A percentile compares a stretch with the other conserved stretches of the same genome.
phyloP scores from a whole-genome alignment of 306 rosid genomes.

The Glycyrrhiza uralensis region DNA sequence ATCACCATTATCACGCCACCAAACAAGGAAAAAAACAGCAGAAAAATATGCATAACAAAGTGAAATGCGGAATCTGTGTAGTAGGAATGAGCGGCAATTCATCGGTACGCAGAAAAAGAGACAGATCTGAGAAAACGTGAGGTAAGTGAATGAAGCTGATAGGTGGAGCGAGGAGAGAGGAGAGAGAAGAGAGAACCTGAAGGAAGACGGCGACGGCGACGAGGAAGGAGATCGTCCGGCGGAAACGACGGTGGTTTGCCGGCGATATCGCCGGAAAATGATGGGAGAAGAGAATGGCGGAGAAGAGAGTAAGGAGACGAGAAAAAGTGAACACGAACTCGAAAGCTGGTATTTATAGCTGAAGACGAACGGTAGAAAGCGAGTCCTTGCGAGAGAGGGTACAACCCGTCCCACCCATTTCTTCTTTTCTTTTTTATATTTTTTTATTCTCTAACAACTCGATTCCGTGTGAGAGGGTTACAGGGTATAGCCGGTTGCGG shows the following conservation, averaged over 20 bases:
- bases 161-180: neutral
- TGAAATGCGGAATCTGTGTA: neutral
- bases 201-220: neutral
- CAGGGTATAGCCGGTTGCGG: constrained; percentile 43
- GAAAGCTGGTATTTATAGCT: constrained; percentile 48
- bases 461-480: constrained; percentile 1
- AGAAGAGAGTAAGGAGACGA: neutral
- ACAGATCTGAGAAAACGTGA: constrained; percentile 54
- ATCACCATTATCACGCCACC: neutral
- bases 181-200: constrained; percentile 38
- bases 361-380: neutral
- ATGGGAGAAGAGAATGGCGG: neutral
- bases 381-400: neutral
- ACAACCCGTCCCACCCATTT: constrained; percentile 12
- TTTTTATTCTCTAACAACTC: neutral
- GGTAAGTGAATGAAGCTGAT: neutral
- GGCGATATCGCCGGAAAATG: constrained; percentile 43
- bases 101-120: neutral
- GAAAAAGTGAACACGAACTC: neutral
- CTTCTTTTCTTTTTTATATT: neutral
- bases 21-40: neutral
- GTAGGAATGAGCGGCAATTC: constrained; percentile 3
- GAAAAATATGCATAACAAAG: neutral
- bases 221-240: constrained; percentile 28
- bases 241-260: constrained; percentile 33